Conservation (phyloP, 1,284 basidiomycete genomes). For the Cryptococcus sp. region DNA sequence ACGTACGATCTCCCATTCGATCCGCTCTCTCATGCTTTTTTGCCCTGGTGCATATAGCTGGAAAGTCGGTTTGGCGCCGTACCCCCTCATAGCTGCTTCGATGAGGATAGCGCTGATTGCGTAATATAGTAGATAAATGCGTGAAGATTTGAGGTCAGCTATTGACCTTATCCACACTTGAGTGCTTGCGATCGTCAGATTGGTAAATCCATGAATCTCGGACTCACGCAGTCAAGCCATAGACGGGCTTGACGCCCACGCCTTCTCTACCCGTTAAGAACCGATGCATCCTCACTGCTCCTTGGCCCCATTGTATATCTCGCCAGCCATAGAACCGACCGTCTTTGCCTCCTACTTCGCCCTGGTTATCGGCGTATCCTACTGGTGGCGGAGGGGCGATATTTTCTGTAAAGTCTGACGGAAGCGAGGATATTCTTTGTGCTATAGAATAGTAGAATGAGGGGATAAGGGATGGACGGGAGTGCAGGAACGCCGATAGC, state of each 20-base stretch:
- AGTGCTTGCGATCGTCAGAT: background rate
- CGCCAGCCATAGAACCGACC: constrained; percentile 63
- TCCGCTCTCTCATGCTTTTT: constrained; percentile 60
- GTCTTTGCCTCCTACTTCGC: constrained; percentile 35
- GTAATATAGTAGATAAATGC: no score
- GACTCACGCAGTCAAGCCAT: constrained; percentile 76
- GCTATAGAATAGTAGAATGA: constrained; percentile 46
- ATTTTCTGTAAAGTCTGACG: constrained; percentile 5
- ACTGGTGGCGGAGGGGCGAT: constrained; percentile 32
- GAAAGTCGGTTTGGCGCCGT: constrained; percentile 63
- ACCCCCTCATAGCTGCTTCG: constrained; percentile 66
- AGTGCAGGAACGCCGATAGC: constrained; percentile 68
- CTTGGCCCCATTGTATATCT: constrained; percentile 58
- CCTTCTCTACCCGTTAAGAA: constrained; percentile 80
- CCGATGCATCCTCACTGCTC: constrained; percentile 63
- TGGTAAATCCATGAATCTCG: background rate
- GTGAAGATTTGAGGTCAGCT: background rate
- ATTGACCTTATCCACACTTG: background rate
- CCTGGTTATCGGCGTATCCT: constrained; percentile 22
- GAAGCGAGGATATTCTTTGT: constrained; percentile 23
- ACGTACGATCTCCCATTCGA: constrained; percentile 61
- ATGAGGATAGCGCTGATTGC: constrained; percentile 67
- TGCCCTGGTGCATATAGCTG: constrained; percentile 62
- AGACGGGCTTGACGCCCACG: constrained; percentile 77
- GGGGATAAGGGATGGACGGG: constrained; percentile 62